Conservation (phyloP, 148 eudicot genomes). For the Diospyros lotus region DNA sequence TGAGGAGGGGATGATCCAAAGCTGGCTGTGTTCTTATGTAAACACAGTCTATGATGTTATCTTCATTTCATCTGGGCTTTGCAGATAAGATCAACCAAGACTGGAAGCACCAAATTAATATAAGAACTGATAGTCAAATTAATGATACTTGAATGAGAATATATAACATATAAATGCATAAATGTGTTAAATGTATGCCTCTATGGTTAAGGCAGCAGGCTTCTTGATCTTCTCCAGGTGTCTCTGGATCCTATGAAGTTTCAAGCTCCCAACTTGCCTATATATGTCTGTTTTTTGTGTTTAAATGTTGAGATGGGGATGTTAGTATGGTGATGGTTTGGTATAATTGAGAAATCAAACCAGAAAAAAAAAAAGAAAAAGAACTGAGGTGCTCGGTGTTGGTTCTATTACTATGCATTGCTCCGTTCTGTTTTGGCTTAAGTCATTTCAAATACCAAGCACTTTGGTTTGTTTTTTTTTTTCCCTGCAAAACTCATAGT, state of each 20-base stretch:
- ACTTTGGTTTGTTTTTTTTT: too few species aligned
- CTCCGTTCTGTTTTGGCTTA: too few species aligned
- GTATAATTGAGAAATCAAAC: too few species aligned
- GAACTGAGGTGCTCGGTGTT: too few species aligned
- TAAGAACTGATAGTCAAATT: too few species aligned
- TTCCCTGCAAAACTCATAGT: too few species aligned
- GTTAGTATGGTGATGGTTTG: too few species aligned
- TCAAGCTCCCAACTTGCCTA: constrained; percentile 71
- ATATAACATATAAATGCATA: not conserved
- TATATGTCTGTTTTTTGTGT: constrained; percentile 13
- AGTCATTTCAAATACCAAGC: too few species aligned
- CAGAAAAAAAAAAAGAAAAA: too few species aligned
- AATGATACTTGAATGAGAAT: too few species aligned
- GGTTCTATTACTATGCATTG: too few species aligned
- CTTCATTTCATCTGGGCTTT: constrained; percentile 99
- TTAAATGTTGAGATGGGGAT: too few species aligned
- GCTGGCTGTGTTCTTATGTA: constrained; percentile 81
- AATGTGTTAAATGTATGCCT: constrained; percentile 31
- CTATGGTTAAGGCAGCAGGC: constrained; percentile 64
- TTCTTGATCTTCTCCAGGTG: constrained; percentile 76
- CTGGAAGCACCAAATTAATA: not conserved
- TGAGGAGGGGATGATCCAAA: constrained; percentile 93
- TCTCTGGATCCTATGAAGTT: constrained; percentile 71
- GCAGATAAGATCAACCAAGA: not conserved
- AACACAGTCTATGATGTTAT: constrained; percentile 79